Evolutionary conservation across 805 yeast species (phyloP).

Genomic region (Trichomonascus vanleenenianus): DNA sequence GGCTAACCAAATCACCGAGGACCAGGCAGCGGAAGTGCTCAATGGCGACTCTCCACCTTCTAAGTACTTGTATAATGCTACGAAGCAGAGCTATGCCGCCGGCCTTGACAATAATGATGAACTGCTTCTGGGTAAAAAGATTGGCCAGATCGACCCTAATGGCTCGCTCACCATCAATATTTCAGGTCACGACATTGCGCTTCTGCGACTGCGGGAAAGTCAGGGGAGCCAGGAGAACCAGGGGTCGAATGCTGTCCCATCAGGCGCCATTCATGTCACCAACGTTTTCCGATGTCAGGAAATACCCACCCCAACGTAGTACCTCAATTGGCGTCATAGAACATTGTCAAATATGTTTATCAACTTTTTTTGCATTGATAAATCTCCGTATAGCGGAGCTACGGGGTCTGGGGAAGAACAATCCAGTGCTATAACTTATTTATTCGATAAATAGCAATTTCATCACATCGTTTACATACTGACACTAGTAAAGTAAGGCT

Average conservation of each 20-base stretch:
- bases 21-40: slow-evolving; percentile 6
- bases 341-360: too few species aligned
- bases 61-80: slow-evolving; percentile 6
- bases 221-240: neutral
- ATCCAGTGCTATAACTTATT: too few species aligned
- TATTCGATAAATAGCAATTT: too few species aligned
- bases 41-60: neutral
- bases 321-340: too few species aligned
- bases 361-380: too few species aligned
- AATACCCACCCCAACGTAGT: too few species aligned
- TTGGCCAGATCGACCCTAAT: neutral
- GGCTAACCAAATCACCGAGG: slow-evolving; percentile 3
- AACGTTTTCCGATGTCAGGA: too few species aligned
- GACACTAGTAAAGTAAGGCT: neutral
- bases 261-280: too few species aligned
- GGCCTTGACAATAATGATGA: slow-evolving; percentile 2
- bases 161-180: slow-evolving; percentile 1
- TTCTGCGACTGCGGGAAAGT: slow-evolving; percentile 3
- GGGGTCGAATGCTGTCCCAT: too few species aligned
- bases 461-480: too few species aligned
- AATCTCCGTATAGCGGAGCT: too few species aligned
- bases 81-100: slow-evolving; percentile 3
- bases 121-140: slow-evolving; percentile 3
- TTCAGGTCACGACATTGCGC: slow-evolving; percentile 5
- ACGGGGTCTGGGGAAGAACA: too few species aligned